Evolutionary conservation across 2,329 filamentous ascomycete species (phyloP).

Genomic region (Fusarium chlamydosporum): DNA sequence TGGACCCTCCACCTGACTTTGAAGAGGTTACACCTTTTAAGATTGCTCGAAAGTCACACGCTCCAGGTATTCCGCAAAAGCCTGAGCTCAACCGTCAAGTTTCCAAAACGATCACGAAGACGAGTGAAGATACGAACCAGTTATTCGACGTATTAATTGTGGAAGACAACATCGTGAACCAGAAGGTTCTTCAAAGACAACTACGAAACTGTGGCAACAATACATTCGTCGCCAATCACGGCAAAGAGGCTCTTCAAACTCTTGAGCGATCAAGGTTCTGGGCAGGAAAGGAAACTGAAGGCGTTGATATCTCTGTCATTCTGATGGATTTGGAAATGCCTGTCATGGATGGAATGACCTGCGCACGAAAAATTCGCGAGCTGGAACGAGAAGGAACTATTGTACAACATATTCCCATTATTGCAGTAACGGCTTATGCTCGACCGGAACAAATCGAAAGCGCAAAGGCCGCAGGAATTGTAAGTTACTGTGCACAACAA

Average conservation of each 20-base stretch:
- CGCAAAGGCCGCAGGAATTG: constrained; percentile 80
- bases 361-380: constrained; percentile 76
- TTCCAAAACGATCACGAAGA: constrained; percentile 13
- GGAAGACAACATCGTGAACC: constrained; percentile 77
- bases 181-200: constrained; percentile 73
- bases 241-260: constrained; percentile 72
- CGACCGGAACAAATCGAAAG: constrained; percentile 79
- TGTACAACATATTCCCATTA: constrained; percentile 78
- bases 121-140: constrained; percentile 47
- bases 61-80: constrained; percentile 32
- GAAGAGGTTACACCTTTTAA: constrained; percentile 57
- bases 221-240: constrained; percentile 75
- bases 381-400: constrained; percentile 74
- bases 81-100: constrained; percentile 40
- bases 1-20: constrained; percentile 56
- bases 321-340: constrained; percentile 90
- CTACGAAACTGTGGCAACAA: constrained; percentile 72
- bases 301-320: constrained; percentile 74
- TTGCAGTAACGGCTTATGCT: constrained; percentile 87
- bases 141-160: constrained; percentile 73
- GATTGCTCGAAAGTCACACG: constrained; percentile 52
- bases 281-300: constrained; percentile 62
- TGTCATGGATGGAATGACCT: constrained; percentile 84
- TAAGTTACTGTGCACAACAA: constrained; percentile 57
- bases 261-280: constrained; percentile 70